A percentile compares a stretch with the other conserved stretches of the same genome.
These are phyloP conservation scores for Sporothrix brunneoviolacea DNA, from an alignment of 2,329 filamentous ascomycete species.

Conservation along the genomic window DNA sequence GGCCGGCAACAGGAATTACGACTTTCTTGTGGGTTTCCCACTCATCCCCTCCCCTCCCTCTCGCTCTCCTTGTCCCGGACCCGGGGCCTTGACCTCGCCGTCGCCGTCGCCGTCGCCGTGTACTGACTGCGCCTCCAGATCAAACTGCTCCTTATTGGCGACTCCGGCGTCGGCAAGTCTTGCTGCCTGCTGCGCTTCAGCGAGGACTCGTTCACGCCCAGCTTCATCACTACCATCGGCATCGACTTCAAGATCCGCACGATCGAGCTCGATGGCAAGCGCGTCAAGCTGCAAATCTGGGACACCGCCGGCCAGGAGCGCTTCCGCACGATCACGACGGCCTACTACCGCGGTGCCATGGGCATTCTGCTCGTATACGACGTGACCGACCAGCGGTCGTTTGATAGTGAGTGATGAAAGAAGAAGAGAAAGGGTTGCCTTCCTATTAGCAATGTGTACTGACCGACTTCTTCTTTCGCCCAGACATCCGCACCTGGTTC, in stretches of 20 bases:
- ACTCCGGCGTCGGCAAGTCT: conserved; percentile 94
- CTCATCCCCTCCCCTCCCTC: neutral
- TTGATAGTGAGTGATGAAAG: conserved; percentile 73
- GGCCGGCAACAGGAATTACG: conserved; percentile 98
- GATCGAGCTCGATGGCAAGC: conserved; percentile 97
- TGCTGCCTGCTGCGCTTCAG: conserved; percentile 95
- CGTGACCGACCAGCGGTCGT: conserved; percentile 92
- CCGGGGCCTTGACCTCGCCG: no score
- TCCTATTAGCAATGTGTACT: no score
- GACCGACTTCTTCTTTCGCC: conserved; percentile 3
- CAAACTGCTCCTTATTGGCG: conserved; percentile 92
- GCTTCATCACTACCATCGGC: conserved; percentile 97
- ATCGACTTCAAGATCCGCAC: conserved; percentile 99
- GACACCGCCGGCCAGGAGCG: conserved; percentile 97
- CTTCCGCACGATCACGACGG: conserved; percentile 97
- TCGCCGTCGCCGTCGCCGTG: no score
- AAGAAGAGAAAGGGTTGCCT: no score
- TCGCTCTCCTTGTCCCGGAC: neutral
- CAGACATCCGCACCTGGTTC: conserved; percentile 99
- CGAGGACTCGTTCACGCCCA: conserved; percentile 94
- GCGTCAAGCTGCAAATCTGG: conserved; percentile 99
- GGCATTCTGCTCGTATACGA: conserved; percentile 97
- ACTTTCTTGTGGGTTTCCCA: conserved; percentile 67
- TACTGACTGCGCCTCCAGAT: conserved; percentile 64
- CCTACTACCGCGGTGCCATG: conserved; percentile 98